These are phyloP conservation scores for Trichoderma simmonsii DNA, from an alignment of 2,329 filamentous ascomycete species.

Conservation along the genomic window DNA sequence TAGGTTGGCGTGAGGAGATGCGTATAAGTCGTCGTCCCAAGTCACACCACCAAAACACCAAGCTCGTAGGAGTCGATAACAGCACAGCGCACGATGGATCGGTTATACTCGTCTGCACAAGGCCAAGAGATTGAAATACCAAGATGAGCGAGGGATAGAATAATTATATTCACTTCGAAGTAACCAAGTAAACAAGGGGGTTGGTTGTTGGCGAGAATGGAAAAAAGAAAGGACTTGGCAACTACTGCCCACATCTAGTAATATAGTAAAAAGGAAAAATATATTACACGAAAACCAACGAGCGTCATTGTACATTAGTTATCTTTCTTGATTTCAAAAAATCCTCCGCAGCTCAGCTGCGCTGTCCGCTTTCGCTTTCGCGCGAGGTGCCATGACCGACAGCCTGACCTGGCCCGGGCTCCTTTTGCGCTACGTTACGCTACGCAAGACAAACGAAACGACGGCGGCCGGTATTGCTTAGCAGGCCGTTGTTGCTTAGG, in stretches of 20 bases:
- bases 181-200: background rate
- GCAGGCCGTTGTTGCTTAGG: too few relatives aligned
- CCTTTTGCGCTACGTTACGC: too few relatives aligned
- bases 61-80: background rate
- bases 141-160: background rate
- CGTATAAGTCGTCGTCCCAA: background rate
- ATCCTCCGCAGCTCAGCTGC: conserved; percentile 5
- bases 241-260: background rate
- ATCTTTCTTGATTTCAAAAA: background rate
- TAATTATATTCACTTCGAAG: background rate
- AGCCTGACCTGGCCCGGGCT: too few relatives aligned
- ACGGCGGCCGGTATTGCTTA: too few relatives aligned
- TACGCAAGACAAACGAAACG: too few relatives aligned
- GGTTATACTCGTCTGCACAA: background rate
- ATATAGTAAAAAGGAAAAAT: background rate
- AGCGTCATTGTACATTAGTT: conserved; percentile 7
- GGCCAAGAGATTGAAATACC: background rate
- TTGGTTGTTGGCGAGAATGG: background rate
- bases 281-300: background rate
- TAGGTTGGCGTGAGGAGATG: background rate
- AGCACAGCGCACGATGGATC: background rate
- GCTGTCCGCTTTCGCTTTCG: background rate
- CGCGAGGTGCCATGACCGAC: background rate
- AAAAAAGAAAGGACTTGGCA: background rate
- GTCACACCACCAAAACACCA: background rate